These are phyloP conservation scores for Mucor piriformis DNA, from an alignment of 371 early-diverging fungal genomes.

Conservation along the genomic window DNA sequence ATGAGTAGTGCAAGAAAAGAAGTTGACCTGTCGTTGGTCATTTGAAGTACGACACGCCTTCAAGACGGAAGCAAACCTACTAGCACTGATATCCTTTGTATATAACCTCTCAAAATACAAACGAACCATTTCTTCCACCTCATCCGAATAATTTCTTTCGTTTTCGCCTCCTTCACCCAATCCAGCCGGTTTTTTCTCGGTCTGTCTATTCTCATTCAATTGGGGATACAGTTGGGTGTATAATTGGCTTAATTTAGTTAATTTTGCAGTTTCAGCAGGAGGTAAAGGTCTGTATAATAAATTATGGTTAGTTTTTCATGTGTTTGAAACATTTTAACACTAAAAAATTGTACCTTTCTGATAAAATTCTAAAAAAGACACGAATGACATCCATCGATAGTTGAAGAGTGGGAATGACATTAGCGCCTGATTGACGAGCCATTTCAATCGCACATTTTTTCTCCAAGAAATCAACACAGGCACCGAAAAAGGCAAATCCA, in stretches of 20 bases:
- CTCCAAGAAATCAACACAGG: conserved; percentile 76
- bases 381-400: conserved; percentile 72
- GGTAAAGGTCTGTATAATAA: conserved; percentile 32
- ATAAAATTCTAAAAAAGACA: conserved; percentile 69
- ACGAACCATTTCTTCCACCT: conserved; percentile 80
- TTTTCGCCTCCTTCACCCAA: conserved; percentile 7
- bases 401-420: conserved; percentile 48
- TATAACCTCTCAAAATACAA: conserved; percentile 78
- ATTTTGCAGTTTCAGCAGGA: conserved; percentile 36
- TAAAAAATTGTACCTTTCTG: conserved; percentile 56
- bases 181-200: conserved; percentile 15
- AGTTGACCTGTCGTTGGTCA: conserved; percentile 68
- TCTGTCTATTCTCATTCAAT: conserved; percentile 19
- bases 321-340: too few species aligned
- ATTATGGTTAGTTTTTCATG: neutral
- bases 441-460: conserved; percentile 67
- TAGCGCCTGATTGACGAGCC: conserved; percentile 39
- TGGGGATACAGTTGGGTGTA: conserved; percentile 41
- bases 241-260: conserved; percentile 37
- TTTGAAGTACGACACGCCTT: conserved; percentile 72
- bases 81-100: conserved; percentile 70
- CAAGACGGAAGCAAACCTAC: conserved; percentile 73
- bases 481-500: conserved; percentile 68
- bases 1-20: conserved; percentile 81
- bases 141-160: conserved; percentile 41